phyloP scores from a whole-genome alignment of 495 filamentous ascomycete species.

The Lasiosphaeria miniovina region DNA sequence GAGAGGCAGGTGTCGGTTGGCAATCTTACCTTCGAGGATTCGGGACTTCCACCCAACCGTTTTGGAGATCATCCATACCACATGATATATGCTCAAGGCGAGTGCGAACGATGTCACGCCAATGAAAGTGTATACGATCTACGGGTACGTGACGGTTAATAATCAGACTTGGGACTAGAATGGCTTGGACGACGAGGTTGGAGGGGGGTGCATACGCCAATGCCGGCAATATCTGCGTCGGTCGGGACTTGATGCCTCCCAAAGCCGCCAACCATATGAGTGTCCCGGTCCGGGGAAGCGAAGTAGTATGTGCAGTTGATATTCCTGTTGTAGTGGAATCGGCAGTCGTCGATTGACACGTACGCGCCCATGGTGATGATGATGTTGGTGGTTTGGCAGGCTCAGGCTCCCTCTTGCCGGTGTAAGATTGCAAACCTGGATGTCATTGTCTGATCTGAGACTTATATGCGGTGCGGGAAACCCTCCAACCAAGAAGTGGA shows the following conservation, averaged over 20 bases:
- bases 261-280: constrained; percentile 7
- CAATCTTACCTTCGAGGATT: not conserved
- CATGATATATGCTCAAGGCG: constrained; percentile 7
- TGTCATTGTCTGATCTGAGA: no score
- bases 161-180: not conserved
- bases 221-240: constrained; percentile 21
- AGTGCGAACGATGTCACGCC: constrained; percentile 12
- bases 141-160: not conserved
- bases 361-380: constrained; percentile 14
- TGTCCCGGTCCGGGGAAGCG: not conserved
- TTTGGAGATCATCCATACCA: constrained; percentile 18
- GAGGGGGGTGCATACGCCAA: constrained; percentile 14
- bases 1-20: not conserved
- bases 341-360: constrained; percentile 10
- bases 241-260: constrained; percentile 2
- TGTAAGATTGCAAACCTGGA: no score
- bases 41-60: constrained; percentile 7
- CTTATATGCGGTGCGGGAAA: no score
- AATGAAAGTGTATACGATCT: constrained; percentile 5
- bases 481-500: no score
- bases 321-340: not conserved
- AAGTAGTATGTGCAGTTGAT: constrained; percentile 6
- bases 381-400: no score
- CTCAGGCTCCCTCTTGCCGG: no score
- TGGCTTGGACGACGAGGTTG: no score